Evolutionary conservation across 345 rosid species (phyloP).

Genomic region (sweet orange (Citrus sinensis)): DVS_A1.0 CM039162.1:19834001-19834500

Average conservation of each 20-base stretch:
- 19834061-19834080: not conserved
- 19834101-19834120: not conserved
- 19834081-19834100: not conserved
- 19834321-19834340: not conserved
- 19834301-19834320: no score
- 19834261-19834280: not conserved
- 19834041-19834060: not conserved
- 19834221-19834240: conserved; percentile 4
- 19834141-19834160: not conserved
- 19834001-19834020: not conserved
- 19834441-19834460: no score
- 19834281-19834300: not conserved
- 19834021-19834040: not conserved
- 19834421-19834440: no score
- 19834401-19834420: not conserved
- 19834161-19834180: not conserved
- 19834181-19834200: not conserved
- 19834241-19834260: not conserved
- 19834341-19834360: not conserved
- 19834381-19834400: not conserved
- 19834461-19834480: no score
- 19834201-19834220: not conserved
- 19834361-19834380: not conserved
- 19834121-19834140: not conserved
- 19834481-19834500: no score